A percentile compares a stretch with the other conserved stretches of the same genome.
Conservation (phyloP, 2,329 filamentous ascomycete species). For the Nothophoma quercina region DNA sequence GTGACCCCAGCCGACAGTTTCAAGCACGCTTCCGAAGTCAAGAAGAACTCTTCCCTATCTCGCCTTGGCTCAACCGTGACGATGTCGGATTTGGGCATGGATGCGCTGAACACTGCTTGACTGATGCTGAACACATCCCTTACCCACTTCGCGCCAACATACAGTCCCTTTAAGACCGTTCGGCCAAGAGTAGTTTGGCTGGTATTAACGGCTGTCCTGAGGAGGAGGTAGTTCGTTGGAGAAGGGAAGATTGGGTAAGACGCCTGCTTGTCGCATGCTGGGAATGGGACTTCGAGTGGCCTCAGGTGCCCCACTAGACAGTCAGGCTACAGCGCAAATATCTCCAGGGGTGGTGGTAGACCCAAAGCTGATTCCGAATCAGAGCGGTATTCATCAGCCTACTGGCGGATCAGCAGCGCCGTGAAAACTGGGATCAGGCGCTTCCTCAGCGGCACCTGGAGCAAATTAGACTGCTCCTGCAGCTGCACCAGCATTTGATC, state of each 20-base stretch:
- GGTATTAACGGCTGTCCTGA: neutral
- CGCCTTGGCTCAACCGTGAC: slow-evolving; percentile 30
- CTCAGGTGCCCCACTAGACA: too few species aligned
- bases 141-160: slow-evolving; percentile 56
- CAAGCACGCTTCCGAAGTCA: neutral
- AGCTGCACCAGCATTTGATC: too few species aligned
- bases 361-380: too few species aligned
- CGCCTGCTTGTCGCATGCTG: neutral
- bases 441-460: too few species aligned
- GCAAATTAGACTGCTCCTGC: too few species aligned
- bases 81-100: slow-evolving; percentile 26
- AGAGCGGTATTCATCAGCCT: too few species aligned
- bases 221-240: neutral
- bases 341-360: too few species aligned
- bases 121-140: slow-evolving; percentile 54
- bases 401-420: too few species aligned
- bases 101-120: slow-evolving; percentile 38
- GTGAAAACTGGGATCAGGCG: too few species aligned
- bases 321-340: too few species aligned
- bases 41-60: neutral
- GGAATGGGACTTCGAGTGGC: slow-evolving; percentile 1
- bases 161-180: slow-evolving; percentile 72
- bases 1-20: neutral
- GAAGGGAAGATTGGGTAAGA: slow-evolving; percentile 1
- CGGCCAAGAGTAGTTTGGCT: slow-evolving; percentile 54